A percentile compares a stretch with the other conserved stretches of the same genome.
Evolutionary conservation across 75 land plant genomes (phyloP).

Genomic region (Selaginella moellendorffii): DNA sequence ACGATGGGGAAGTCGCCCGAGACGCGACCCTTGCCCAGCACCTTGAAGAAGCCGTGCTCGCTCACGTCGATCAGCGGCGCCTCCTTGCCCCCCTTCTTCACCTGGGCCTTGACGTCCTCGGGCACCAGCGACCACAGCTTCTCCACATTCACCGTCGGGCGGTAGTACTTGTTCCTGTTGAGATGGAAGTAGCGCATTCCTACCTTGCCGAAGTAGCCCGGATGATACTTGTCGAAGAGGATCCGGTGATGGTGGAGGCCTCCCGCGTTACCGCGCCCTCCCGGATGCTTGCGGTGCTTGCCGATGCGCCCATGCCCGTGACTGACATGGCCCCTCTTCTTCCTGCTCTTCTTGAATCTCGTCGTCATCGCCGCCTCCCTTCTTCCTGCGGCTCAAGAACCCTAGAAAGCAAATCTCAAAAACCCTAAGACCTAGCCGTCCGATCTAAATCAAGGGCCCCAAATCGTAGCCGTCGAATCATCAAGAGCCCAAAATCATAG

Average conservation of each 20-base stretch:
- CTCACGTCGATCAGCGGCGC: slow-evolving; percentile 32
- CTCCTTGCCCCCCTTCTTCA: slow-evolving; percentile 8
- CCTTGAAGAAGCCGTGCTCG: slow-evolving; percentile 40
- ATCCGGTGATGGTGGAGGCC: slow-evolving; percentile 53
- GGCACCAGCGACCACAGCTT: slow-evolving; percentile 27
- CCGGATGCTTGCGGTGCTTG: slow-evolving; percentile 54
- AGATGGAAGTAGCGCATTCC: slow-evolving; percentile 28
- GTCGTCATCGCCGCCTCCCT: slow-evolving; percentile 16
- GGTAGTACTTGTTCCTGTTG: slow-evolving; percentile 31
- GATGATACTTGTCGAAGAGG: slow-evolving; percentile 51
- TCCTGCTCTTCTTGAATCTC: slow-evolving; percentile 35
- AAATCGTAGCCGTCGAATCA: too few species aligned
- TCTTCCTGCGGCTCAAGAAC: background rate
- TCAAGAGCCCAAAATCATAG: too few species aligned
- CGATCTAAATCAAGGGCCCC: too few species aligned
- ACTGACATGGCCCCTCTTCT: slow-evolving; percentile 44
- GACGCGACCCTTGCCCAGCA: slow-evolving; percentile 33
- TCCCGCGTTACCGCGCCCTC: slow-evolving; percentile 49
- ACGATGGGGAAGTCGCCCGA: slow-evolving; percentile 22
- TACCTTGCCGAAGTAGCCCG: slow-evolving; percentile 56
- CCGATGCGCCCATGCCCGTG: slow-evolving; percentile 46
- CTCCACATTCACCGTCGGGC: slow-evolving; percentile 42
- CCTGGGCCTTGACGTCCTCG: slow-evolving; percentile 29
- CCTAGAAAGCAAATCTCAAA: too few species aligned
- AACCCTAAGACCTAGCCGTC: too few species aligned